Base-by-base conservation (phyloP, 176 grass and related monocot genomes). In the Olyra latifolia region DNA sequence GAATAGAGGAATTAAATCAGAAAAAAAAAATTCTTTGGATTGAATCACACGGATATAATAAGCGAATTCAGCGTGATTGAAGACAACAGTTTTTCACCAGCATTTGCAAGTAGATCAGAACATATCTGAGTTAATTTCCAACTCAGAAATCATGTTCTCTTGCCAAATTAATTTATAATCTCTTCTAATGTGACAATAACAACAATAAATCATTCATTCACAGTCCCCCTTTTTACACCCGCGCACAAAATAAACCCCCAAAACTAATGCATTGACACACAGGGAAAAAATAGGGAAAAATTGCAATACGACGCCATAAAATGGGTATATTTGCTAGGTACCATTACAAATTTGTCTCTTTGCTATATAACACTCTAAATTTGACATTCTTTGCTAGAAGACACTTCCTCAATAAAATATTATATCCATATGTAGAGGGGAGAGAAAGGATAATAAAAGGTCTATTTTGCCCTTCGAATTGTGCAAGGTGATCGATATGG, bases 1-100 rank as follows among this genome's bases (percentile, higher is more conserved):
- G 17, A 89, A 76, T 11, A 85, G 25, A 71, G 22, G 7, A 81
- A 44, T 10, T 0, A 15, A 17, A 48, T 81, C 46, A 89, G 54
- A 38, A 59, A n/a, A n/a, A n/a, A n/a, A n/a, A n/a, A n/a, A 35
- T 35, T 35, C 32, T 4, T 35, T 35, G 32, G 5, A 35, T 35
- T 35, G 32, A 35, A 35, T 35, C 3, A 50, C 3, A 28, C 0
- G 29, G 11, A 24, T 29, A 12, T 10, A 72, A 46, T 62, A 74
- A 27, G 25, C 7, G 20, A 80, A 68, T 8, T 59, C 20, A 22
- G 2, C 9, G 1, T 49, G 29, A 40, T 22, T 5, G 22, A 15
- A 69, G 7, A 7, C 10, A 67, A 28, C 11, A 53, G 45, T 72
- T 56, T 5, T 6, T 56, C 6, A 19, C 10, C 58, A 71, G n/a